Conservation (phyloP, 2,329 filamentous ascomycete species). For the Aspergillus pseudoviridinutans region DNA sequence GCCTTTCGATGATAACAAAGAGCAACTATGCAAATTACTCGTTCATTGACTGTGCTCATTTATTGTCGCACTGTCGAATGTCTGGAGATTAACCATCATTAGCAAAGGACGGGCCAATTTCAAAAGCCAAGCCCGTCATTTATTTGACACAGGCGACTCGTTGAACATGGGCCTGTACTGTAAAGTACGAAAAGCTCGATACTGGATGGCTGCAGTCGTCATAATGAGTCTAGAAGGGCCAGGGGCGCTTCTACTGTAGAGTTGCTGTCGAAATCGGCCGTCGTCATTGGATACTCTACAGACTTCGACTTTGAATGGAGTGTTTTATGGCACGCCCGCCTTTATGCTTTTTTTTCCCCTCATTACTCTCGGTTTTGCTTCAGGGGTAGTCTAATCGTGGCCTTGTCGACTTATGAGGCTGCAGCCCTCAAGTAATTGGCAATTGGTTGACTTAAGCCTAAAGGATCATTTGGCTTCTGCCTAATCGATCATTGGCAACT, state of each 20-base stretch:
- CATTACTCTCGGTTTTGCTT: no score
- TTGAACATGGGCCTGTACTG: background rate
- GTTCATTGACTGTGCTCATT: no score
- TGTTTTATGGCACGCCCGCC: no score
- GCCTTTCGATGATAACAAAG: background rate
- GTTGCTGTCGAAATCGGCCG: no score
- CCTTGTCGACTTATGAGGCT: background rate
- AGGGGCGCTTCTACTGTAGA: no score
- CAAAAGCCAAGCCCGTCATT: background rate
- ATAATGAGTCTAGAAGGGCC: no score
- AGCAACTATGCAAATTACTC: background rate
- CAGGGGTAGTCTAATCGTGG: no score
- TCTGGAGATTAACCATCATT: background rate
- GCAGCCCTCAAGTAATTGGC: background rate
- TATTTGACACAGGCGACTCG: background rate
- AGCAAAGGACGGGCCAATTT: background rate
- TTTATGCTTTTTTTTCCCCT: no score
- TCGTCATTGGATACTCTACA: no score
- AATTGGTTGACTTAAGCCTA: background rate
- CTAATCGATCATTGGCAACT: background rate
- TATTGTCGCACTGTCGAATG: background rate
- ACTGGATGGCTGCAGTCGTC: no score
- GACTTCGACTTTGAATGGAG: no score
- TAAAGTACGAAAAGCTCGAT: no score
- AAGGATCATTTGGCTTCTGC: background rate